These are phyloP conservation scores for Diatrype stigma DNA, from an alignment of 2,329 filamentous ascomycete genomes.

Conservation along the genomic window DNA sequence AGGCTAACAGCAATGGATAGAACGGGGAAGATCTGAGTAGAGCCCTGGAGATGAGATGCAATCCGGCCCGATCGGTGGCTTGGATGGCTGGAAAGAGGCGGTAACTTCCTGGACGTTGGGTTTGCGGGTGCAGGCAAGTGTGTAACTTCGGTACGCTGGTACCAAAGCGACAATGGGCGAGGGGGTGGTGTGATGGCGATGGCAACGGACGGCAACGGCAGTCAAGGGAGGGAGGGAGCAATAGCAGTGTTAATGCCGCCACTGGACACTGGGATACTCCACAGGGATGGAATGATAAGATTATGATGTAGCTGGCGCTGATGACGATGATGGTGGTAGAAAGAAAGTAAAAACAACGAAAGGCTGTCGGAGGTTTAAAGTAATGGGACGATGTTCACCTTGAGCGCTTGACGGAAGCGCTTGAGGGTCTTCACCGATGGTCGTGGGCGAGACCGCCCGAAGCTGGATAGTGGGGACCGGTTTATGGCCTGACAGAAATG, in stretches of 20 bases:
- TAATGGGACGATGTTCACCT: slow-evolving; percentile 6
- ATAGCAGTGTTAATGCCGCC: background rate
- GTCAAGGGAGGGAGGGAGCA: too few species aligned
- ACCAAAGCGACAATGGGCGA: background rate
- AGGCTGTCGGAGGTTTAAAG: background rate
- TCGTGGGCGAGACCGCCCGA: slow-evolving; percentile 29
- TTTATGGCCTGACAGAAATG: background rate
- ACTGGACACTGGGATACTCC: background rate
- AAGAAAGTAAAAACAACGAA: background rate
- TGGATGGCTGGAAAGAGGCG: too few species aligned
- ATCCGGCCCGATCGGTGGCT: background rate
- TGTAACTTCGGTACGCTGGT: background rate
- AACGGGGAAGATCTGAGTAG: too few species aligned
- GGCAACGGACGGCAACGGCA: background rate
- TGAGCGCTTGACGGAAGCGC: too few species aligned
- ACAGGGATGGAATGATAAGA: background rate
- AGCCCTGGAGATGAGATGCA: background rate
- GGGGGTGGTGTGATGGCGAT: background rate
- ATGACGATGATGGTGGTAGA: background rate
- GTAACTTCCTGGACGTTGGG: too few species aligned
- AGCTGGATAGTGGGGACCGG: slow-evolving; percentile 3
- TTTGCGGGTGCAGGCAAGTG: background rate
- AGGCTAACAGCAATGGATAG: background rate
- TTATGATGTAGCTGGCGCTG: background rate
- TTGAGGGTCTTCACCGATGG: slow-evolving; percentile 10